phyloP scores from a whole-genome alignment of 768 basidiomycete genomes.

The Pleurotus pulmonarius region DNA sequence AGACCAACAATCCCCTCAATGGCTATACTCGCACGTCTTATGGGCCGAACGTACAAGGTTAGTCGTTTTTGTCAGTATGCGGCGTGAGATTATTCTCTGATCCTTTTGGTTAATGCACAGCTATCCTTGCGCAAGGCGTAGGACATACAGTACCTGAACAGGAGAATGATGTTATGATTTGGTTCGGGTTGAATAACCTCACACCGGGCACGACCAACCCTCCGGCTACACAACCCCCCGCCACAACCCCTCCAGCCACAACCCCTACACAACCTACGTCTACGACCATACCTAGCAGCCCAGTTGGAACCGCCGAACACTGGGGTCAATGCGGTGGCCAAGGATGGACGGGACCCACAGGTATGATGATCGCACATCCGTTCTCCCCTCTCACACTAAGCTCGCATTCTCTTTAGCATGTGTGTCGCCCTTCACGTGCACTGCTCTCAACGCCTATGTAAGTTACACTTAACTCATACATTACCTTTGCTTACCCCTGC shows the following conservation, averaged over 20 bases:
- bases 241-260: conserved; percentile 13
- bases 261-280: conserved; percentile 14
- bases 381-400: not conserved
- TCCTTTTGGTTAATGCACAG: conserved; percentile 11
- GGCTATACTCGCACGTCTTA: conserved; percentile 47
- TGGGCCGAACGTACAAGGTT: conserved; percentile 40
- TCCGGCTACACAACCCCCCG: conserved; percentile 9
- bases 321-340: conserved; percentile 29
- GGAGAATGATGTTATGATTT: conserved; percentile 40
- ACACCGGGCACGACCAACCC: conserved; percentile 13
- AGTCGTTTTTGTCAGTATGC: not conserved
- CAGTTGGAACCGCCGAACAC: conserved; percentile 15
- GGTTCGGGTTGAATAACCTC: conserved; percentile 38
- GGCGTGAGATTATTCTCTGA: not conserved
- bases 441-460: conserved; percentile 17
- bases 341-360: conserved; percentile 25
- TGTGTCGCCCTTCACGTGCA: conserved; percentile 19
- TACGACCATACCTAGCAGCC: conserved; percentile 2
- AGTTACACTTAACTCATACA: not conserved
- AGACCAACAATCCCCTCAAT: conserved; percentile 35
- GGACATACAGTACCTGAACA: conserved; percentile 52
- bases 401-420: conserved; percentile 9
- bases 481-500: not conserved
- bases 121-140: conserved; percentile 42
- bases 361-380: not conserved